Evolutionary conservation across 345 rosid genomes (phyloP).

Genomic region (Aethionema arabicum): DNA sequence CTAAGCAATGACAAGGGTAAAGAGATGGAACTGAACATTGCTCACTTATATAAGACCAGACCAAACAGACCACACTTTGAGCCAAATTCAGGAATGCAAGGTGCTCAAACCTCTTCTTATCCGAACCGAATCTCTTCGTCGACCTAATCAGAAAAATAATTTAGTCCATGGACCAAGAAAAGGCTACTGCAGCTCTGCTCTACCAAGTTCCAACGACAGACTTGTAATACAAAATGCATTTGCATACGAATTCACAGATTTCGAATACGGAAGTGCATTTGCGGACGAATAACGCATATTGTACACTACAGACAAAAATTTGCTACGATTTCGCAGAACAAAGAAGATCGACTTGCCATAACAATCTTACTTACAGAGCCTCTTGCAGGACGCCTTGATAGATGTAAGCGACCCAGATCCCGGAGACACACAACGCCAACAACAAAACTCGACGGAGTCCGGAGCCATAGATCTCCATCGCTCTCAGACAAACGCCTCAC

Average conservation of each 20-base stretch:
- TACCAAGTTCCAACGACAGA: not conserved
- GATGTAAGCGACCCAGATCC: conserved; percentile 86
- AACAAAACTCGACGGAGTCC: conserved; percentile 62
- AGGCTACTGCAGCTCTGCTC: not conserved
- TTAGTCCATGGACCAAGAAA: conserved; percentile 2
- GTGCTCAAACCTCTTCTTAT: conserved; percentile 86
- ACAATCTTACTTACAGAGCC: conserved; percentile 54
- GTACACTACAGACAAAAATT: not conserved
- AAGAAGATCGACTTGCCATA: not conserved
- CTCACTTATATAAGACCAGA: conserved; percentile 95
- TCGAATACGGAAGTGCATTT: not conserved
- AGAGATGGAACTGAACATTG: not conserved
- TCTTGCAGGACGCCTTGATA: conserved; percentile 92
- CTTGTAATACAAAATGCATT: not conserved
- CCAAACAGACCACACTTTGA: conserved; percentile 81
- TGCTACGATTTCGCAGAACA: conserved; percentile 21
- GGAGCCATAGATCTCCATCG: conserved; percentile 59
- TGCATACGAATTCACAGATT: not conserved
- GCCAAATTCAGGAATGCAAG: conserved; percentile 89
- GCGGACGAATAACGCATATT: not conserved
- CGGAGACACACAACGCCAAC: conserved; percentile 75
- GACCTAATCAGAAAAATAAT: conserved; percentile 45
- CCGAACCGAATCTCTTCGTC: conserved; percentile 82
- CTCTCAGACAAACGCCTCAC: conserved; percentile 1
- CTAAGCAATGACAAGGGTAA: not conserved